Evolutionary conservation across 352 stramenopile species (phyloP).

Genomic region (Globisporangium lucens): DNA sequence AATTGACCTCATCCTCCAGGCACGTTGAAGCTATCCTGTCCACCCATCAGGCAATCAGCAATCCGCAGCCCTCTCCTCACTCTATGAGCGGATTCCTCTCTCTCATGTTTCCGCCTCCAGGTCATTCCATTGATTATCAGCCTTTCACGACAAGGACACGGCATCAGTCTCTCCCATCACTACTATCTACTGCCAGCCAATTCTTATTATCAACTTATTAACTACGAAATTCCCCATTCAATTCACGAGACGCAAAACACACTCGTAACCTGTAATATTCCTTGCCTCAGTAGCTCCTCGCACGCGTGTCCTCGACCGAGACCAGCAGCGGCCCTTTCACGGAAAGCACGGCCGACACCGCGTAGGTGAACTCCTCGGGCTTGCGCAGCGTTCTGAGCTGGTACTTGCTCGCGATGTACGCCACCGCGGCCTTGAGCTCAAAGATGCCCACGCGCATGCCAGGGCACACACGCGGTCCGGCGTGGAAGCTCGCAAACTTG

Average conservation of each 20-base stretch:
- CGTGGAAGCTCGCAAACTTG: slow-evolving; percentile 41
- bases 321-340: slow-evolving; percentile 5
- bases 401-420: slow-evolving; percentile 35
- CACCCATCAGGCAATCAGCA: not conserved
- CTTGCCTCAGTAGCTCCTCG: slow-evolving; percentile 4
- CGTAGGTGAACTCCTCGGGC: slow-evolving; percentile 42
- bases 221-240: no score
- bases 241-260: no score
- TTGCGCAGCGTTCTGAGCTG: slow-evolving; percentile 35
- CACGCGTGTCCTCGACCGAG: not conserved
- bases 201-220: no score
- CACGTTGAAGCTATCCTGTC: not conserved
- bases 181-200: no score
- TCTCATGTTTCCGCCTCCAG: not conserved
- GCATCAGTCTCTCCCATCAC: no score
- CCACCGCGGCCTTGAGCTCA: slow-evolving; percentile 42
- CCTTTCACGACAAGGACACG: no score
- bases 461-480: slow-evolving; percentile 39
- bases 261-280: no score
- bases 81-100: not conserved
- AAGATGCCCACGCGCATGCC: slow-evolving; percentile 46
- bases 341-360: slow-evolving; percentile 32
- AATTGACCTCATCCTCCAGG: not conserved
- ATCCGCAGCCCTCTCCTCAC: not conserved
- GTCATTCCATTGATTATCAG: not conserved